Base-by-base conservation (phyloP, 495 filamentous ascomycete genomes). In the Trichoderma asperelloides region DNA sequence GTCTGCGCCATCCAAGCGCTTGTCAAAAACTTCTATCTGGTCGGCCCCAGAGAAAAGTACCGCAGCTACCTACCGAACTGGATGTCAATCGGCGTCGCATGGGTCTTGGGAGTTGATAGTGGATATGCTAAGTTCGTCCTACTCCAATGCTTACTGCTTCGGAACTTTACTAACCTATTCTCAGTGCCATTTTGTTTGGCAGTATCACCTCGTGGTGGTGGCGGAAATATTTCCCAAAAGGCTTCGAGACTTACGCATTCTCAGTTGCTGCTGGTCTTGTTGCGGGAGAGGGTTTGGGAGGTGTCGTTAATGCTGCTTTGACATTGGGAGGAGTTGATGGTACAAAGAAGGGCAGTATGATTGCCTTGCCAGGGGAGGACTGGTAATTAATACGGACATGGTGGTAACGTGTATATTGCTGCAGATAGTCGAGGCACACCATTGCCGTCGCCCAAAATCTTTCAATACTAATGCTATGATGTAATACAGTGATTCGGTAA, bases 261-360 rank as follows among this genome's bases (percentile, higher is more conserved):
- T 85, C 86, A 9, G 78, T 89, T 57, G 87, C 87, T 27, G 87
- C 87, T 16, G 87, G 87, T 28, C 78, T 88, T 70, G 88, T 89
- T 74, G 87, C 87, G 5, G 87, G 87, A 23, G 87, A 89, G 73
- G 87, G 87, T 43, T 77, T 89, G 25, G 87, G 86, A 37, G 85
- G 86, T 62, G 85, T 88, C n/a, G 71, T 88, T 23, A 82, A 82
- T 65, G 86, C 86, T 0, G 66, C 81, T 16, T 76, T 87, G 43
- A 82, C 87, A 70, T 78, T 88, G 33, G 63, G 63, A 37, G 63
- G 40, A 11, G 63, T 65, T 23, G 40, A 41, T 37, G 63, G 63
- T 15, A 65, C 33, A 5, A 40, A 40, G 33, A 40, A 65, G 28
- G 63, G 63, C 39, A 65, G 16, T 3, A 0, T 27, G 30, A 43